Evolutionary conservation across 139 green algal species (phyloP), one percentile per base, ranked within the genome.

Genomic region (Pedinophyceae sp.): DNA sequence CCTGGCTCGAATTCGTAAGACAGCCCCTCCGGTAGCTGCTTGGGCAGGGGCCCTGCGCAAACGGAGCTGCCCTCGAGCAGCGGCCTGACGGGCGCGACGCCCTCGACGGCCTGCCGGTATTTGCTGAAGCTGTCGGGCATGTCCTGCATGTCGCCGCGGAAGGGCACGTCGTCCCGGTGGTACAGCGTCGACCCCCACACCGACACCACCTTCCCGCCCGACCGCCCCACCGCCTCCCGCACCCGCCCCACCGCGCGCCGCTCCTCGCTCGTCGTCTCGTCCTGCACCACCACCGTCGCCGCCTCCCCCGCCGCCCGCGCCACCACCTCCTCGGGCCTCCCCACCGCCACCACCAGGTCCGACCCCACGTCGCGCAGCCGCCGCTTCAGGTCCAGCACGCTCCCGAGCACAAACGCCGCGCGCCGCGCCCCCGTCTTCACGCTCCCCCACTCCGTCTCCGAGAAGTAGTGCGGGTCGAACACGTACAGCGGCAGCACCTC

Each of bases 401-500:
- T 75, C 60, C 96, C 73, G 27, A 93, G 50, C 26, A 91, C 45
- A 55, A 97, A 97, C 54, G 80, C 55, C 2, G 83, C 81, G 6
- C 83, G 56, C 60, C 66, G 65, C 22, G 69, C 22, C 4, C 81
- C 83, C 16, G 69, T 85, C 67, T 89, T 89, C 29, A 59, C 59
- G 50, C 55, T 62, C 19, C 76, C 82, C 51, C 60, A 75, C 0
- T 51, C 49, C 20, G 64, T 78, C 4, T 47, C 19, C 6, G 34
- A 54, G 60, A 89, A 93, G 50, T 69, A 65, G 6, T 80, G 66
- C 0, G 83, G 79, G 67, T 97, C 88, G 61, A 95, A 94, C 61
- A 67, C 78, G 73, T 88, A 97, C 24, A 96, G 48, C 16, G 88
- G 88, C 27, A 97, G 50, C 4, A 95, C 78, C 70, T 89, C 10